Evolutionary conservation across 345 rosid species (phyloP).

Genomic region (Atalantia buxifolia): DNA sequence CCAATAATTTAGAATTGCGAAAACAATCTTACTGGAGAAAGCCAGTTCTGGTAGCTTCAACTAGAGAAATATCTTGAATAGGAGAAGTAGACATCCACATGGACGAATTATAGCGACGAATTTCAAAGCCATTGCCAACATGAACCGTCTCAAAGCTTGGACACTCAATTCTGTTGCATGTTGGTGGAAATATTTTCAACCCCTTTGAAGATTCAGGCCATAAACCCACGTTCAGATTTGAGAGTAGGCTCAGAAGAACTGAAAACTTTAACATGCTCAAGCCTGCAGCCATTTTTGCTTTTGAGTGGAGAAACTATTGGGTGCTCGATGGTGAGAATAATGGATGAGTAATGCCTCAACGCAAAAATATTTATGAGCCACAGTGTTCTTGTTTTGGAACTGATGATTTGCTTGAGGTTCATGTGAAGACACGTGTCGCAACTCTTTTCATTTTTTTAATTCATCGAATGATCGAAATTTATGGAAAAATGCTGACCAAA

Average conservation of each 20-base stretch:
- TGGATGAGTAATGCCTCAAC: background rate
- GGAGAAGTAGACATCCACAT: conserved; percentile 70
- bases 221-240: conserved; percentile 24
- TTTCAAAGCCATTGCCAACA: conserved; percentile 56
- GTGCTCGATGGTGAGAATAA: background rate
- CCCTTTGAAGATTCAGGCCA: conserved; percentile 16
- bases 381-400: too few species aligned
- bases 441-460: background rate
- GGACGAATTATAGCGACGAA: conserved; percentile 56
- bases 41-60: conserved; percentile 52
- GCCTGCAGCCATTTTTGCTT: conserved; percentile 24
- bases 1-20: background rate
- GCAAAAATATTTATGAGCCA: background rate
- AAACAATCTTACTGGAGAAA: conserved; percentile 50
- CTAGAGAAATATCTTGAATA: conserved; percentile 73
- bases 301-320: background rate
- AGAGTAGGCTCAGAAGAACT: conserved; percentile 47
- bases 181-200: conserved; percentile 42
- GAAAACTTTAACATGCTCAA: conserved; percentile 37
- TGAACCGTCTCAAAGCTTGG: conserved; percentile 55
- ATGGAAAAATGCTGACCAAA: background rate
- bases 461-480: background rate
- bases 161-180: conserved; percentile 79
- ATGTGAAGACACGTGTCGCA: background rate
- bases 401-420: background rate